Conservation (phyloP, 148 eudicot genomes). For the Suaeda aralocaspica region DNA sequence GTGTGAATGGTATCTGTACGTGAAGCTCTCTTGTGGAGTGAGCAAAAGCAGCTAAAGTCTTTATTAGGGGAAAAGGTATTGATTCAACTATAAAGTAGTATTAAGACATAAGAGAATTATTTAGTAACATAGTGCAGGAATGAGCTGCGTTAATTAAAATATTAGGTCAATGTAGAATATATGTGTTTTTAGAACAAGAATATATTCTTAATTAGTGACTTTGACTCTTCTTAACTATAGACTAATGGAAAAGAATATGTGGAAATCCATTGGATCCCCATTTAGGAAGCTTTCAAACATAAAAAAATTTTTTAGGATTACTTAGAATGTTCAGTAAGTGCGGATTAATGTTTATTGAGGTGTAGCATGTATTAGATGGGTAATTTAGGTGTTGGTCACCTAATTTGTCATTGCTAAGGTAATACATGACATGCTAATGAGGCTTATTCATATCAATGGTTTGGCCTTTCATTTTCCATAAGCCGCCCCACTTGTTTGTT, state of each 20-base stretch:
- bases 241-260: constrained; percentile 9
- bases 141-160: not conserved
- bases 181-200: not conserved
- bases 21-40: not conserved
- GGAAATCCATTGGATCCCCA: constrained; percentile 24
- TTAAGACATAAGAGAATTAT: constrained; percentile 4
- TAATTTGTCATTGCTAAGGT: too few relatives aligned
- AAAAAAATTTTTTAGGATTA: not conserved
- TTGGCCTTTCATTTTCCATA: constrained; percentile 3
- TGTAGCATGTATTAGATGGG: not conserved
- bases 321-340: not conserved
- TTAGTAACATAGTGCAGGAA: not conserved
- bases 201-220: not conserved
- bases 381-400: too few relatives aligned
- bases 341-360: not conserved
- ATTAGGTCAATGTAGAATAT: not conserved
- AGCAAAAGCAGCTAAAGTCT: not conserved
- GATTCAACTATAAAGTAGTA: constrained; percentile 3
- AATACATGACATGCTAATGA: constrained; percentile 12
- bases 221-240: constrained; percentile 13
- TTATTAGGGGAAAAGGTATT: not conserved
- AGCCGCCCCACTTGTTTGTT: constrained; percentile 27
- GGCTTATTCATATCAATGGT: not conserved
- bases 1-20: too few relatives aligned
- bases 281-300: constrained; percentile 8